Percentiles rank a stretch among this genome's conserved stretches.
phyloP scores from a whole-genome alignment of 2,329 filamentous ascomycete species.

The Arachnomyces sp. region DNA sequence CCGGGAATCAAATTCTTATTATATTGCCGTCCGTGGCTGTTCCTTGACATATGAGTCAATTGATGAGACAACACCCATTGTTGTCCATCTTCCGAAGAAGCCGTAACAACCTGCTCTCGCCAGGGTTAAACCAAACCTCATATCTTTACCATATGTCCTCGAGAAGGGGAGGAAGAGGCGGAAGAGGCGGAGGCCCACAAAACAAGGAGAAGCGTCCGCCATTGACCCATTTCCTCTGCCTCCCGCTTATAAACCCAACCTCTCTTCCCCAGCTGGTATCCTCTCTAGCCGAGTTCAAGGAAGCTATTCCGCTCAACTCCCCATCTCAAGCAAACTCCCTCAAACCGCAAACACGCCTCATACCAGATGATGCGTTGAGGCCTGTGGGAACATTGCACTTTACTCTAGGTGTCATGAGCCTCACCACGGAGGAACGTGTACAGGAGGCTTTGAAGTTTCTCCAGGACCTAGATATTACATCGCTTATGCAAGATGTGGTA shows the following conservation, averaged over 20 bases:
- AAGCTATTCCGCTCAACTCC: conserved; percentile 39
- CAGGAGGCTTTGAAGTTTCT: conserved; percentile 40
- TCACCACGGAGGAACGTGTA: conserved; percentile 46
- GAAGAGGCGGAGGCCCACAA: conserved; percentile 6
- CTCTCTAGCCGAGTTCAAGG: conserved; percentile 53
- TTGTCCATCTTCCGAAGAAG: too few species aligned
- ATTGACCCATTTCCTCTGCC: conserved; percentile 40
- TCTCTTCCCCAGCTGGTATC: conserved; percentile 58
- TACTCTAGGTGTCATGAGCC: conserved; percentile 77
- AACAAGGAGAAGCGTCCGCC: conserved; percentile 22
- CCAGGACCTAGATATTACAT: conserved; percentile 35
- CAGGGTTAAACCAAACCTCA: too few species aligned
- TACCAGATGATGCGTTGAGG: conserved; percentile 61
- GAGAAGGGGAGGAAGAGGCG: conserved; percentile 5
- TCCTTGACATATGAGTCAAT: too few species aligned
- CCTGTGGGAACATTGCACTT: conserved; percentile 75
- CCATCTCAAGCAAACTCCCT: conserved; percentile 16
- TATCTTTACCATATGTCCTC: too few species aligned
- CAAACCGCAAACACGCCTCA: conserved; percentile 31
- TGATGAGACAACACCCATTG: too few species aligned
- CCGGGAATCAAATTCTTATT: too few species aligned
- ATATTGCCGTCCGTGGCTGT: too few species aligned
- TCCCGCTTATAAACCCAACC: conserved; percentile 53
- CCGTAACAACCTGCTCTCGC: too few species aligned
- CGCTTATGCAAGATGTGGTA: conserved; percentile 28